Percentiles rank a stretch among this genome's conserved stretches.
phyloP scores from a whole-genome alignment of 495 filamentous ascomycete species.

The Aspergillus cristatus region DNA sequence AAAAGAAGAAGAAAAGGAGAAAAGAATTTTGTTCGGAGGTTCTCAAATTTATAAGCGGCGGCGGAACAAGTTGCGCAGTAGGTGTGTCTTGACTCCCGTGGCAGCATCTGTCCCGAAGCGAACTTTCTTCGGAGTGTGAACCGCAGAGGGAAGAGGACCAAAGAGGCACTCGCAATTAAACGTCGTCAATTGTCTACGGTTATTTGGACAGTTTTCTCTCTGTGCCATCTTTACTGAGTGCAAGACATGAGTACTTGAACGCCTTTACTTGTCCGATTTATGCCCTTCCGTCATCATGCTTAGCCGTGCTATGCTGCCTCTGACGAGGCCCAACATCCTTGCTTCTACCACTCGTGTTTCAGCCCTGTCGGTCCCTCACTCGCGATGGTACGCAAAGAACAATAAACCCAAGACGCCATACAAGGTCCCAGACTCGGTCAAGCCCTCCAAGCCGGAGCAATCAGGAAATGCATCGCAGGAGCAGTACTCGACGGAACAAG shows the following conservation, averaged over 20 bases:
- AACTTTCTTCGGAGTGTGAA: conserved; percentile 17
- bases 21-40: conserved; percentile 4
- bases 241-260: conserved; percentile 24
- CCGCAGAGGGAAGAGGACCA: conserved; percentile 2
- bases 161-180: too few relatives aligned
- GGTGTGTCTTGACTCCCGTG: conserved; percentile 12
- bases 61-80: conserved; percentile 15
- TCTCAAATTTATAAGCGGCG: conserved; percentile 15
- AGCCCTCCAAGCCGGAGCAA: conserved; percentile 19
- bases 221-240: not conserved
- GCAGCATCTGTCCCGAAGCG: conserved; percentile 14
- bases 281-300: conserved; percentile 26
- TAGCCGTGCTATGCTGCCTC: conserved; percentile 37
- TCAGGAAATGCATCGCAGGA: too few relatives aligned
- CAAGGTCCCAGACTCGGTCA: conserved; percentile 30
- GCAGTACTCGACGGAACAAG: conserved; percentile 32
- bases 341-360: conserved; percentile 29
- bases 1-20: conserved; percentile 14
- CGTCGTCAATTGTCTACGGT: too few relatives aligned
- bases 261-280: conserved; percentile 4
- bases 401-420: conserved; percentile 38
- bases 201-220: not conserved
- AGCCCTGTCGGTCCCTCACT: conserved; percentile 22
- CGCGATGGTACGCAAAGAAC: conserved; percentile 40
- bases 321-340: conserved; percentile 34